Conservation (phyloP, 1,284 basidiomycete genomes). For the Cystobasidiaceae sp. region DNA sequence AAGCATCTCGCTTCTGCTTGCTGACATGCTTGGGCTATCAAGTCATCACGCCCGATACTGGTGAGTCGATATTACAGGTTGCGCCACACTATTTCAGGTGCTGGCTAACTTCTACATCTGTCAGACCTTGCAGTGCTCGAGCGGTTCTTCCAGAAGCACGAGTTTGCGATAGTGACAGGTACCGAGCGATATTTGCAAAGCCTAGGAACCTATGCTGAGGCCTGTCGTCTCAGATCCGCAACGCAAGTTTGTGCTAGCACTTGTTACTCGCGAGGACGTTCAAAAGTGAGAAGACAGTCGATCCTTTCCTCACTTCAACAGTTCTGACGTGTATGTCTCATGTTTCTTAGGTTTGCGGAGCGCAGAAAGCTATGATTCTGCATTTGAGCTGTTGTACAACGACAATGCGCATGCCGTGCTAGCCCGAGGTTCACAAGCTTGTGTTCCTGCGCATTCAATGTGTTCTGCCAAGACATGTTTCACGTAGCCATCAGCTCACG, state of each 20-base stretch:
- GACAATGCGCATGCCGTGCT: neutral
- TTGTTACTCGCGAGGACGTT: slow-evolving; percentile 24
- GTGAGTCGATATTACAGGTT: neutral
- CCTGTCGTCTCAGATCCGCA: slow-evolving; percentile 12
- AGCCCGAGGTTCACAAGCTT: too few species aligned
- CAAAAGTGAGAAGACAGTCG: slow-evolving; percentile 2
- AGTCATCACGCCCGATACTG: slow-evolving; percentile 31
- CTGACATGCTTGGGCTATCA: neutral
- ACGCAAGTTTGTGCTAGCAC: slow-evolving; percentile 26
- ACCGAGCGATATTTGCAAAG: neutral
- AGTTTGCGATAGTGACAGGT: slow-evolving; percentile 29
- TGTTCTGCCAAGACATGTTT: too few species aligned
- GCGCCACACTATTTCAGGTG: neutral
- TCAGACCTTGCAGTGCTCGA: slow-evolving; percentile 26
- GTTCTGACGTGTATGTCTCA: neutral
- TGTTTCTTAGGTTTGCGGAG: slow-evolving; percentile 15
- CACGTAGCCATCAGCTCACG: neutral
- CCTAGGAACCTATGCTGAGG: too few species aligned
- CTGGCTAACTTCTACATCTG: neutral
- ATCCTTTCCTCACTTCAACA: neutral
- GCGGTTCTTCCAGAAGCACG: slow-evolving; percentile 14
- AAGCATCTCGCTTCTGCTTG: neutral
- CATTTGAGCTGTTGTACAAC: too few species aligned
- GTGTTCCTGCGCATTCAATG: too few species aligned
- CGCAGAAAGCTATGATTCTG: neutral